Conservation (phyloP, 192 early-diverging fungal species). For the Backusella parvicylindrica region DNA sequence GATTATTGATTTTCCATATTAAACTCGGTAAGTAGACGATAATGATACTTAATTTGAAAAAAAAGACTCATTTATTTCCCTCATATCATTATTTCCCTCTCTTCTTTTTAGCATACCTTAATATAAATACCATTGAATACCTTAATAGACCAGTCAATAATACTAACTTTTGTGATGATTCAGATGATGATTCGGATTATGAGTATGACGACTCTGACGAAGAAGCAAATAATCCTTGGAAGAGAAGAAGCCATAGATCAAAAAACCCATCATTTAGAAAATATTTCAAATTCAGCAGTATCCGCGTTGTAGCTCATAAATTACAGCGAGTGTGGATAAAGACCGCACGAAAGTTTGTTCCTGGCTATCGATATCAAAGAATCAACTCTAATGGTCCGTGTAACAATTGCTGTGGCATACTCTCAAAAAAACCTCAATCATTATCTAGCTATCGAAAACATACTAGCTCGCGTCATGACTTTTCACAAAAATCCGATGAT, state of each 20-base stretch:
- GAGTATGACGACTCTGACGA: conserved; percentile 5
- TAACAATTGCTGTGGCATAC: background rate
- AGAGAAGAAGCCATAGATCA: background rate
- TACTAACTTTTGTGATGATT: background rate
- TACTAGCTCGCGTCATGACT: background rate
- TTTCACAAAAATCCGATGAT: conserved; percentile 1
- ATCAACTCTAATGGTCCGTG: background rate
- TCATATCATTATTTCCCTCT: background rate
- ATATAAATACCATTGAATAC: conserved; percentile 32
- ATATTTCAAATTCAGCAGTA: background rate
- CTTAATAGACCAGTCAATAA: conserved; percentile 12
- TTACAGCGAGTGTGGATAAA: background rate
- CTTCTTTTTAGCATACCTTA: conserved; percentile 9
- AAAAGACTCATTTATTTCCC: background rate
- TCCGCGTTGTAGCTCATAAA: background rate
- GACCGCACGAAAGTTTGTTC: background rate
- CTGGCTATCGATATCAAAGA: background rate
- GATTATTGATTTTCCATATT: conserved; percentile 24
- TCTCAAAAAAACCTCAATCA: background rate
- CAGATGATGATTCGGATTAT: conserved; percentile 7
- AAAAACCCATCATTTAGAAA: background rate
- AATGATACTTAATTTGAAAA: background rate
- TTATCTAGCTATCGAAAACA: background rate
- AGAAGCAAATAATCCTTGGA: background rate
- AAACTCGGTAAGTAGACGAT: conserved; percentile 6